Evolutionary conservation across 306 rosid species (phyloP).

Genomic region (Cucumis melo): DNA sequence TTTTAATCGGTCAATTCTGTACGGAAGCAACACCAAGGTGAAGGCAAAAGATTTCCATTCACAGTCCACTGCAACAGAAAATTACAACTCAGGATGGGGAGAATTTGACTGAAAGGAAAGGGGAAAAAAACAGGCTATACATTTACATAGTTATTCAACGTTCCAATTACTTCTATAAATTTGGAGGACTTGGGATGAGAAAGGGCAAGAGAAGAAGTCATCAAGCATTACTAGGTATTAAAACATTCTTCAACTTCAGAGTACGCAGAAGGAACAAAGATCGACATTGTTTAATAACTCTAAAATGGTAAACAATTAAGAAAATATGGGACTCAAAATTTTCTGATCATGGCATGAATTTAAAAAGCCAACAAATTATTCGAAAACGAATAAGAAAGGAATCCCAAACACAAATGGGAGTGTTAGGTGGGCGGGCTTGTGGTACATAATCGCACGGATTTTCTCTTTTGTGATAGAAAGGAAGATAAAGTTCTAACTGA

Average conservation of each 20-base stretch:
- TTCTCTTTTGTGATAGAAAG: not conserved
- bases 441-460: not conserved
- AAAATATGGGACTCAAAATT: not conserved
- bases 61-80: not conserved
- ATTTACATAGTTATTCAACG: not conserved
- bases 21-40: no score
- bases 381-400: not conserved
- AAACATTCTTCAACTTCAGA: not conserved
- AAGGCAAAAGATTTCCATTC: not conserved
- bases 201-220: not conserved
- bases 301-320: not conserved
- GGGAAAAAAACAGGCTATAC: not conserved
- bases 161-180: not conserved
- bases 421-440: no score
- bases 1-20: no score
- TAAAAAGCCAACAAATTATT: not conserved
- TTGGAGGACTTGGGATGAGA: not conserved
- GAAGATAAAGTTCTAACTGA: not conserved
- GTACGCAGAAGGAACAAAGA: not conserved
- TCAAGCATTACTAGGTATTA: not conserved
- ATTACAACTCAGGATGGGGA: not conserved
- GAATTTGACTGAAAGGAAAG: not conserved
- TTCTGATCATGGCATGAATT: not conserved
- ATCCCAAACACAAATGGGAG: no score
- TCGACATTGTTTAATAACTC: not conserved